A percentile compares a stretch with the other conserved stretches of the same genome.
These are phyloP conservation scores for Scytalidium sp. DNA, from an alignment of 2,329 filamentous ascomycete genomes.

Conservation along the genomic window DNA sequence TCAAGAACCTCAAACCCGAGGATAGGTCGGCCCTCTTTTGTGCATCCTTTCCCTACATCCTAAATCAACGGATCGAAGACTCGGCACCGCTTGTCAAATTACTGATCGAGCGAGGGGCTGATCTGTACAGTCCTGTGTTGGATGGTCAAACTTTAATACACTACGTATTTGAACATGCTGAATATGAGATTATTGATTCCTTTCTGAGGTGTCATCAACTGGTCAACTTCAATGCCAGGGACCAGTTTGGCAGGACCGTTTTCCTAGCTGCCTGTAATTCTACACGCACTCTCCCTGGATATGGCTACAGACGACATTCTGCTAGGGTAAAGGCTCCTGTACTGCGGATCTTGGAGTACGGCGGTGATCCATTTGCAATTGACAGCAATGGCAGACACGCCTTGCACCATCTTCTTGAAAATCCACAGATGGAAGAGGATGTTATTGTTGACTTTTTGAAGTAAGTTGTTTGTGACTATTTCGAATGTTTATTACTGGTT, in stretches of 20 bases:
- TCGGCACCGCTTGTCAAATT: slow-evolving; percentile 10
- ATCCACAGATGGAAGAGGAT: slow-evolving; percentile 8
- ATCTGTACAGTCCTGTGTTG: slow-evolving; percentile 9
- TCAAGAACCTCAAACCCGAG: slow-evolving; percentile 2
- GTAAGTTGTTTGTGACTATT: background rate
- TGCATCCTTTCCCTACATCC: background rate
- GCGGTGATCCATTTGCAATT: slow-evolving; percentile 10
- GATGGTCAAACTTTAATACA: slow-evolving; percentile 10
- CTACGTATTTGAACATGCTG: slow-evolving; percentile 13
- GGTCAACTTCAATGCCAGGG: slow-evolving; percentile 20
- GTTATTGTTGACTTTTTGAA: slow-evolving; percentile 16
- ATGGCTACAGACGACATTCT: slow-evolving; percentile 7
- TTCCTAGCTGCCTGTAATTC: slow-evolving; percentile 19
- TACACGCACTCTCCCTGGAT: slow-evolving; percentile 9
- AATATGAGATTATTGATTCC: slow-evolving; percentile 9
- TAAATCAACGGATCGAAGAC: background rate
- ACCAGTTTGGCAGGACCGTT: slow-evolving; percentile 15
- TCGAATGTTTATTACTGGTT: background rate
- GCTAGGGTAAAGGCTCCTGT: slow-evolving; percentile 7
- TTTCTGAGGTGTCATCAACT: slow-evolving; percentile 10
- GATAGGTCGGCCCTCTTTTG: background rate
- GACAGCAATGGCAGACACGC: slow-evolving; percentile 15
- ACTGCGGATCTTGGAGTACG: slow-evolving; percentile 10
- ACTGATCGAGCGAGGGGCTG: slow-evolving; percentile 13
- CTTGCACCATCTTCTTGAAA: slow-evolving; percentile 16